Evolutionary conservation across 371 early-diverging fungal species (phyloP).

Genomic region (Mortierella sp.): DNA sequence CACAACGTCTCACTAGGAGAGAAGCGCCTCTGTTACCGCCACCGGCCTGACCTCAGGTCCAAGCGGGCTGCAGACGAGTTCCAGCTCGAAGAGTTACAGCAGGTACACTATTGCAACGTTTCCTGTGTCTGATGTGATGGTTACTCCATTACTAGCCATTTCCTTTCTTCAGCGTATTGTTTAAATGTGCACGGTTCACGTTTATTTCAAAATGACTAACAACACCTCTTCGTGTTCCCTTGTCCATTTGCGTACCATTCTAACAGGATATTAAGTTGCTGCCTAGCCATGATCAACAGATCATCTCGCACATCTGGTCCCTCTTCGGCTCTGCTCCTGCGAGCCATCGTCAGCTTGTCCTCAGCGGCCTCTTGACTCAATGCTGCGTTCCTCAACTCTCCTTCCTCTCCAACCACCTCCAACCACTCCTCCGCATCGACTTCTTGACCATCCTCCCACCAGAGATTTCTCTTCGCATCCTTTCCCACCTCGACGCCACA

Average conservation of each 20-base stretch:
- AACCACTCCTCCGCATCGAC: constrained; percentile 85
- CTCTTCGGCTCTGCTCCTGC: constrained; percentile 65
- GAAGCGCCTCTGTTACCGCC: constrained; percentile 56
- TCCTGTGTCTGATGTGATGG: neutral
- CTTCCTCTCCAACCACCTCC: constrained; percentile 75
- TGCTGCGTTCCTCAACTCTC: constrained; percentile 82
- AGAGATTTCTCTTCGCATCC: constrained; percentile 85
- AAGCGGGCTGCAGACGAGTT: constrained; percentile 49
- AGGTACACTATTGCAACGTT: constrained; percentile 24
- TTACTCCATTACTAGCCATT: neutral
- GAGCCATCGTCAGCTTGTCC: constrained; percentile 65
- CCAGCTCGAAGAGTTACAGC: constrained; percentile 46
- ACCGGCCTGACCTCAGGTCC: constrained; percentile 49
- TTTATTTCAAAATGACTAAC: constrained; percentile 4
- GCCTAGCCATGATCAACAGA: constrained; percentile 58
- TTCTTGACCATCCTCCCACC: constrained; percentile 82
- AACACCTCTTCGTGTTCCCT: neutral
- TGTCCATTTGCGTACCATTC: neutral
- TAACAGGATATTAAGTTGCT: constrained; percentile 51
- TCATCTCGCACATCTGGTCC: constrained; percentile 67
- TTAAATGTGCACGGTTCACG: constrained; percentile 3
- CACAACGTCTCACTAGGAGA: constrained; percentile 27
- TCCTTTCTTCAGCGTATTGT: neutral
- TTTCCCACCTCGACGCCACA: constrained; percentile 93
- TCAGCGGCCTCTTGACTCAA: constrained; percentile 68